These are phyloP conservation scores for Tetrahymena borealis DNA, from an alignment of 73 alveolate genomes.

Conservation along the genomic window DNA sequence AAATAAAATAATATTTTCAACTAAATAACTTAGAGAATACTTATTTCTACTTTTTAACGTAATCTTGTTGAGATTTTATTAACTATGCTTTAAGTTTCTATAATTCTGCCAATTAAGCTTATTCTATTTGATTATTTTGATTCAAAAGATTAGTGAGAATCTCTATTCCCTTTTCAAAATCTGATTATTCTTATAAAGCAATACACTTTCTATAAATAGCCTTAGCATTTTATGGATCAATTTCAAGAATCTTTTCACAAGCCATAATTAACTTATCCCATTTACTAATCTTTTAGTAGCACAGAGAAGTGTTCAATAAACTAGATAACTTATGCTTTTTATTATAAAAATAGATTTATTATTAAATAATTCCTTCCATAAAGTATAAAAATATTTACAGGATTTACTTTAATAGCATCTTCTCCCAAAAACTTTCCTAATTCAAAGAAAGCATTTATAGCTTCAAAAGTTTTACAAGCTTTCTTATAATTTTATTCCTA, in stretches of 20 bases:
- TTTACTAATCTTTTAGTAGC: neutral
- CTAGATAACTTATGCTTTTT: neutral
- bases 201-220: neutral
- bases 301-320: neutral
- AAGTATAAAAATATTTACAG: neutral
- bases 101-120: neutral
- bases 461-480: constrained; percentile 29
- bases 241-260: neutral
- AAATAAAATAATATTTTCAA: too few species aligned
- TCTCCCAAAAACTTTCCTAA: constrained; percentile 32
- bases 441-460: constrained; percentile 38
- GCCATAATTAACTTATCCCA: neutral
- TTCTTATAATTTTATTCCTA: constrained; percentile 16
- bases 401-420: neutral
- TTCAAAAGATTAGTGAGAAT: neutral
- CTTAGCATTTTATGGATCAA: neutral
- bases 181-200: neutral
- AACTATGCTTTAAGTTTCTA: neutral
- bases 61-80: neutral
- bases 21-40: neutral
- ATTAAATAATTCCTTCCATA: neutral
- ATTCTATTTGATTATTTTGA: neutral
- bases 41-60: neutral
- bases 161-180: neutral
- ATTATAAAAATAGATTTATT: too few species aligned